A percentile compares a stretch with the other conserved stretches of the same genome.
phyloP scores from a whole-genome alignment of 768 basidiomycete genomes.

The Cystofilobasidium bisporidii region DNA sequence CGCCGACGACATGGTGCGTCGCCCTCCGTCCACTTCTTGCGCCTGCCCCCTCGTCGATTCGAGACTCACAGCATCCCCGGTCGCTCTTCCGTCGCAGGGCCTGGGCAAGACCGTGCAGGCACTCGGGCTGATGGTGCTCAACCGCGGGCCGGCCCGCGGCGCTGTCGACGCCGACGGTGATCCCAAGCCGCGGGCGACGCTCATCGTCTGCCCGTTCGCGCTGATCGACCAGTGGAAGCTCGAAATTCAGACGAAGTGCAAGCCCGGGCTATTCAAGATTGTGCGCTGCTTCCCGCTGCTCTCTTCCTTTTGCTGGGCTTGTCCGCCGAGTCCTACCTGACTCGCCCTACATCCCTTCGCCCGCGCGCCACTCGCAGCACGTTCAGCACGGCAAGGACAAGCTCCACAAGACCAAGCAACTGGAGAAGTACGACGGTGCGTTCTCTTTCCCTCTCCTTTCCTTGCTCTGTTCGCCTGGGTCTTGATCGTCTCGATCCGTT shows the following conservation, averaged over 20 bases:
- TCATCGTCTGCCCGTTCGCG: constrained; percentile 53
- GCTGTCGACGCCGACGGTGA: constrained; percentile 45
- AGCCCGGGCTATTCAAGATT: constrained; percentile 30
- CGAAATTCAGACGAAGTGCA: constrained; percentile 58
- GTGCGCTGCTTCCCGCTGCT: not conserved
- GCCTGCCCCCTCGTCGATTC: not conserved
- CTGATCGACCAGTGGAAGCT: constrained; percentile 59
- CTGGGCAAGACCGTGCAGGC: constrained; percentile 29
- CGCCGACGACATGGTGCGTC: constrained; percentile 21
- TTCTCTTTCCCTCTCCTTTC: not conserved
- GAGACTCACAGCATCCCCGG: not conserved
- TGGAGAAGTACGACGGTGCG: constrained; percentile 49
- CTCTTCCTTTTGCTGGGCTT: no score
- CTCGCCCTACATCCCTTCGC: not conserved
- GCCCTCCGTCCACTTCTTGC: not conserved
- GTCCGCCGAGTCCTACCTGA: no score
- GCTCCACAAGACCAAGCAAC: constrained; percentile 45
- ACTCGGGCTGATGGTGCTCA: constrained; percentile 45
- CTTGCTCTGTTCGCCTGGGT: not conserved
- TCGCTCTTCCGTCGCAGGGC: constrained; percentile 23
- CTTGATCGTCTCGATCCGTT: not conserved
- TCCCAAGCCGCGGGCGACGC: constrained; percentile 51
- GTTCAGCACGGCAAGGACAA: constrained; percentile 59
- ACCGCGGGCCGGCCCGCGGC: no score
- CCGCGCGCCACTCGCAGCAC: constrained; percentile 26